Base-by-base conservation (phyloP, 192 early-diverging fungal species). In the Backusella westeae region DNA sequence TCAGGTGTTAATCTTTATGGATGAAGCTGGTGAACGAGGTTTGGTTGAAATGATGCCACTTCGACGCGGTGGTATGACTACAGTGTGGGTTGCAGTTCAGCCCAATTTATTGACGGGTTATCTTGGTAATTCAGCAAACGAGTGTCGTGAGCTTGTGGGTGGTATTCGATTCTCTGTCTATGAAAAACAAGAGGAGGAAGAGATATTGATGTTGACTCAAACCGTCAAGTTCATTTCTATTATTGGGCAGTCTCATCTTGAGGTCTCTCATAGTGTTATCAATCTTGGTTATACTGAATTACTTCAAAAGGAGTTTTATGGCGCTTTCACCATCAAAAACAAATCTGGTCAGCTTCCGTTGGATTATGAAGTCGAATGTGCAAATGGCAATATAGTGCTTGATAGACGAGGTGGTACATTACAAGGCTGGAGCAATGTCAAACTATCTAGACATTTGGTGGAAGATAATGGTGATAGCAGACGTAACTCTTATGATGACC, bases 61-160 rank as follows among this genome's bases (percentile, higher is more conserved):
- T 32, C 82, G 81, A 67, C 83, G 81, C 23, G 76, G 76, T 21
- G 83, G 85, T 19, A 83, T 83, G 79, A 63, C 84, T 15, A 90
- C 86, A 4, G 86, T 96, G 1, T 96, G 91, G 85, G 89, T 96
- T 0, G 94, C 93, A 6, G 82, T 96, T 2, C 93, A 94, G 73
- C 94, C 94, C 1, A 90, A 87, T 65, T 69, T 90, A 9, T 70
- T 90, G 29, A 82, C 81, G 8, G 85, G 81, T 5, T 81, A 85
- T 32, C 73, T 83, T 34, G 78, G 78, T 32, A 81, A 70, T 49
- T 59, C 80, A 0, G 80, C 69, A 56, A 75, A 85, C 15, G 89
- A 90, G 59, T 90, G 87, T 74, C 83, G 94, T 21, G 88, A 83
- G 21, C 82, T 96, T 39, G 89, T 96, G 34, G 95, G 95, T 67